Base-by-base conservation (phyloP, 1,284 basidiomycete genomes). In the Termitomyces sp. region DNA sequence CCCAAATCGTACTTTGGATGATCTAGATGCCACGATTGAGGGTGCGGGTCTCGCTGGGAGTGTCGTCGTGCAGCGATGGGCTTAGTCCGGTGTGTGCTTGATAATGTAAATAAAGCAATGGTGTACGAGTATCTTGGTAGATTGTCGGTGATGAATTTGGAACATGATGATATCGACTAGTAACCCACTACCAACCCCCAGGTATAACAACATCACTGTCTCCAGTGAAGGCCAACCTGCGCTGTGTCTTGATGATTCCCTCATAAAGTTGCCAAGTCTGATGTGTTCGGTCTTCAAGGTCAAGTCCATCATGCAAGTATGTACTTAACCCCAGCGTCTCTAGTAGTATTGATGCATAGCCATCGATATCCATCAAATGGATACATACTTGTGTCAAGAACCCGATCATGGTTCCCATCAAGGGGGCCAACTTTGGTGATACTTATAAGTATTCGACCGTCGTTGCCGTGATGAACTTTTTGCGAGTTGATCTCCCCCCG, bases 51-150 rank as follows among this genome's bases (percentile, higher is more conserved):
- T 97, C 54, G 75, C 79, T 30, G 93, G 93, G 59, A 88, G 87
- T 51, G 93, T 97, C 2, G 77, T 97, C 14, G 84, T 96, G 24
- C 93, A 96, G 72, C 76, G 89, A 53, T 92, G 88, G 88, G 74
- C 69, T 26, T 87, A 42, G 19, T 24, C n/a, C 30, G 43, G 14
- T 24, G 21, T 24, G 40, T 49, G 18, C 28, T 39, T 38, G 44
- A 39, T 19, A 50, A 37, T 43, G n/a, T 28, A 31, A 42, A 31
- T 24, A 11, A 33, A 30, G 24, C 14, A 38, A 35, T 30, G 38
- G 10, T 53, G 52, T 54, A 50, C 41, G 39, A 34, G 47, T 50
- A 50, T 40, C 43, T n/a, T 41, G 31, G 39, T 40, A 37, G 40
- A 49, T 24, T 21, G 35, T 30, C 6, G 6, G 21, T 24, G 18